phyloP scores from a whole-genome alignment of 306 rosid genomes.

The Fagus sylvatica region DNA sequence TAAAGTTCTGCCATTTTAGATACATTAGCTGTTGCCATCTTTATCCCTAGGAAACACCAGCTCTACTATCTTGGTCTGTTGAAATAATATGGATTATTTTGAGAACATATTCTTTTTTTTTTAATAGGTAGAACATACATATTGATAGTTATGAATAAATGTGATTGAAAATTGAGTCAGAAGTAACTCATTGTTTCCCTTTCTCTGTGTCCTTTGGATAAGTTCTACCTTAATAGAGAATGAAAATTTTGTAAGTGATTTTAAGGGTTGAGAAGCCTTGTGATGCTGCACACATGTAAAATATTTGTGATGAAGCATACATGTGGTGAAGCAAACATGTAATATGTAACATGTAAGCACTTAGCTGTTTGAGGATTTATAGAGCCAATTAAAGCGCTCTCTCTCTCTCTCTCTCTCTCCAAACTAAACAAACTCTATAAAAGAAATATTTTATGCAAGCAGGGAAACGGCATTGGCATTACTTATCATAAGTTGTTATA shows the following conservation, averaged over 20 bases:
- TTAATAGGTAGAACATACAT: no score
- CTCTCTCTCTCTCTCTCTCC: neutral
- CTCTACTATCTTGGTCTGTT: neutral
- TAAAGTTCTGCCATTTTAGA: neutral
- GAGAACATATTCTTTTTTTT: neutral
- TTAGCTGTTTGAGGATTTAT: neutral
- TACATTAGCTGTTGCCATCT: neutral
- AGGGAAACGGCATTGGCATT: neutral
- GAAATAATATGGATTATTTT: neutral
- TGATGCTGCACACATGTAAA: neutral
- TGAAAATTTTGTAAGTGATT: neutral
- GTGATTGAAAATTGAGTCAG: neutral
- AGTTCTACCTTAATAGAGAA: neutral
- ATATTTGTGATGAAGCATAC: neutral
- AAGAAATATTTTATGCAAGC: neutral
- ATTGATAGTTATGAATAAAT: neutral
- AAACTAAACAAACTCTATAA: neutral
- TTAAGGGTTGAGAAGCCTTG: neutral
- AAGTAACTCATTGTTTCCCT: neutral
- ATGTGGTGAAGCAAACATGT: neutral
- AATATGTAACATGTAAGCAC: neutral
- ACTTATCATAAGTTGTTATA: neutral
- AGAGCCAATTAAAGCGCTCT: neutral
- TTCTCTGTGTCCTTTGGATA: neutral
- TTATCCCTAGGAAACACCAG: neutral